Conservation (phyloP, 768 basidiomycete species). For the Lactarius tabidus region DNA sequence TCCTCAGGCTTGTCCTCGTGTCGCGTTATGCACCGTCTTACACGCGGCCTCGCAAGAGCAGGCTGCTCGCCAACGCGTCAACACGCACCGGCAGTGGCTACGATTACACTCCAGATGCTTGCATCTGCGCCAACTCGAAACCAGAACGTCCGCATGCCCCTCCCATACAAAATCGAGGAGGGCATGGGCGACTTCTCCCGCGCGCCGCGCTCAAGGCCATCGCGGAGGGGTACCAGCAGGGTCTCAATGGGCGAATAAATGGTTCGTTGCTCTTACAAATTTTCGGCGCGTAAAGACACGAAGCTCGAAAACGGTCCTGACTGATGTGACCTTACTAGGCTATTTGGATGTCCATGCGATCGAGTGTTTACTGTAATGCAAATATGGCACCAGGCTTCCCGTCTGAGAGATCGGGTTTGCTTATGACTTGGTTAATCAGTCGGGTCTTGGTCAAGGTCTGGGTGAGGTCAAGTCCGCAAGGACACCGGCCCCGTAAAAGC, state of each 20-base stretch:
- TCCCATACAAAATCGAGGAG: slow-evolving; percentile 63
- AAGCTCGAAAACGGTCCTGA: slow-evolving; percentile 50
- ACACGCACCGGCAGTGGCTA: background rate
- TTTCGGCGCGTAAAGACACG: slow-evolving; percentile 48
- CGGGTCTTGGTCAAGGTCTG: no score
- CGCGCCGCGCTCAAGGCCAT: slow-evolving; percentile 66
- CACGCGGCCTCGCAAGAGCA: slow-evolving; percentile 6
- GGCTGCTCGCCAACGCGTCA: background rate
- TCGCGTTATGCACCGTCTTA: slow-evolving; percentile 17
- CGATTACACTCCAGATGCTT: background rate
- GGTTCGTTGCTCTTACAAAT: slow-evolving; percentile 41
- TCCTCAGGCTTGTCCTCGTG: background rate
- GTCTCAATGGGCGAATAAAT: slow-evolving; percentile 70
- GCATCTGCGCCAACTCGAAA: slow-evolving; percentile 30
- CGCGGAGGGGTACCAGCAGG: slow-evolving; percentile 82
- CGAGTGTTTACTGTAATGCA: no score
- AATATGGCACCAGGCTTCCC: no score
- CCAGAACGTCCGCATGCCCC: slow-evolving; percentile 48
- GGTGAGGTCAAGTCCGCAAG: no score
- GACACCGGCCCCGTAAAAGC: no score
- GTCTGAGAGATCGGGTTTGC: no score
- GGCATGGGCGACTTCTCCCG: slow-evolving; percentile 75
- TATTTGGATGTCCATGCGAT: no score
- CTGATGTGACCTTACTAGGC: no score
- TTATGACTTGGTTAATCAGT: no score